Conservation (phyloP, 1,284 basidiomycete genomes). For the Sanghuangporus sanghuang region DNA sequence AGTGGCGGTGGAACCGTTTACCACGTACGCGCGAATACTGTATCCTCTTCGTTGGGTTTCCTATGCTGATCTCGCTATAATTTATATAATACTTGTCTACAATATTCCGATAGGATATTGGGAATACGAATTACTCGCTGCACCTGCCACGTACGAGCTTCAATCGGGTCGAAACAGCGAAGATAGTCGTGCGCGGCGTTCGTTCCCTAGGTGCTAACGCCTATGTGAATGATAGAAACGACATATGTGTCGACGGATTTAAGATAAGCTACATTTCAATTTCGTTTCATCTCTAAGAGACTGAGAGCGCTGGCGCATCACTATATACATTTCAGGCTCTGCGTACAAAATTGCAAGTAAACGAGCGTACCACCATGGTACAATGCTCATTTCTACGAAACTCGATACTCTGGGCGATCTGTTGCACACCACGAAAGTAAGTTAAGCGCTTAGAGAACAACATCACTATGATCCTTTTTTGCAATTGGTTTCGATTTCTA, state of each 20-base stretch:
- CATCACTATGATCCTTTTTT: background rate
- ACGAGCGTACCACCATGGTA: slow-evolving; percentile 96
- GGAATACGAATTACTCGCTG: slow-evolving; percentile 97
- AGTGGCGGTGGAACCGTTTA: slow-evolving; percentile 99
- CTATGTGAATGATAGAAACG: slow-evolving; percentile 85
- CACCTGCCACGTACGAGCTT: slow-evolving; percentile 82
- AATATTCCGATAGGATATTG: slow-evolving; percentile 66
- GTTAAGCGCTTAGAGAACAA: slow-evolving; percentile 19
- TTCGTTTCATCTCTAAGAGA: slow-evolving; percentile 14
- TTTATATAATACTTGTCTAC: background rate
- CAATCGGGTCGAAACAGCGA: slow-evolving; percentile 75
- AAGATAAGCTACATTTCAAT: slow-evolving; percentile 67
- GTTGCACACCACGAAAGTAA: slow-evolving; percentile 68
- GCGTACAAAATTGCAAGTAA: slow-evolving; percentile 94
- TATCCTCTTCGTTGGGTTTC: background rate
- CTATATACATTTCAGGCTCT: slow-evolving; percentile 84
- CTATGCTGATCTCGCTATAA: background rate
- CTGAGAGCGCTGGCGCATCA: slow-evolving; percentile 16
- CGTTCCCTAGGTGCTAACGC: slow-evolving; percentile 71
- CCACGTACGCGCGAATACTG: slow-evolving; percentile 58
- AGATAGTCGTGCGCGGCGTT: slow-evolving; percentile 77
- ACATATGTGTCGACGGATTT: slow-evolving; percentile 75
- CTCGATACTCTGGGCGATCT: slow-evolving; percentile 70
- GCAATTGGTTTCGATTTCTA: background rate
- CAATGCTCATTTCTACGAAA: slow-evolving; percentile 91